Percentiles rank a stretch among this genome's conserved stretches.
Conservation (phyloP, 1,284 basidiomycete species). For the Phenoliferia sp. region DNA sequence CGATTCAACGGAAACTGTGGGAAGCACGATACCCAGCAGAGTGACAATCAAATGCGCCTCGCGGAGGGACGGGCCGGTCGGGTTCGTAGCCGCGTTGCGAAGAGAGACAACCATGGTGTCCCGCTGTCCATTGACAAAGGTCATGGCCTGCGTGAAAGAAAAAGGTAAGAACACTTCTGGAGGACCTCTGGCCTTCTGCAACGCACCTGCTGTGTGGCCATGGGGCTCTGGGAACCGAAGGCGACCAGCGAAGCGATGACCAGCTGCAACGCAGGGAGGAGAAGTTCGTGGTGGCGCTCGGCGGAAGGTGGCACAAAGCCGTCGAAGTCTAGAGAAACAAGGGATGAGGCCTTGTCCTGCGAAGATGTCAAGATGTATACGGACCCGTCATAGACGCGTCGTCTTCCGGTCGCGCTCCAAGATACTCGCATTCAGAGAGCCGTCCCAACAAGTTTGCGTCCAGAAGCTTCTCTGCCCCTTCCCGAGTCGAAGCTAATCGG, state of each 20-base stretch:
- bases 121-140: constrained; percentile 70
- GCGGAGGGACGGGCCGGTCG: constrained; percentile 62
- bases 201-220: constrained; percentile 61
- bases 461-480: constrained; percentile 78
- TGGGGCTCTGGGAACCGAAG: constrained; percentile 38
- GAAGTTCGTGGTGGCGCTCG: constrained; percentile 80
- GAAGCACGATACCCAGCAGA: constrained; percentile 61
- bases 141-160: constrained; percentile 54
- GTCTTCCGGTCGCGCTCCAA: constrained; percentile 73
- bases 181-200: neutral
- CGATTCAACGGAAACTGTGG: constrained; percentile 67
- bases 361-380: constrained; percentile 32
- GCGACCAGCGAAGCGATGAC: constrained; percentile 65
- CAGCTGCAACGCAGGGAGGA: constrained; percentile 78
- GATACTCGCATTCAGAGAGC: constrained; percentile 80
- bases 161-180: neutral
- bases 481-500: constrained; percentile 71
- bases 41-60: constrained; percentile 71
- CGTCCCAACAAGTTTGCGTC: constrained; percentile 72
- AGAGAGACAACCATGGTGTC: constrained; percentile 74
- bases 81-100: constrained; percentile 61
- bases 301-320: constrained; percentile 81
- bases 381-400: constrained; percentile 75
- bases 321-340: constrained; percentile 58
- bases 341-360: neutral